Base-by-base conservation (phyloP, 2,329 filamentous ascomycete genomes). In the Colletotrichum lindemuthianum region DNA sequence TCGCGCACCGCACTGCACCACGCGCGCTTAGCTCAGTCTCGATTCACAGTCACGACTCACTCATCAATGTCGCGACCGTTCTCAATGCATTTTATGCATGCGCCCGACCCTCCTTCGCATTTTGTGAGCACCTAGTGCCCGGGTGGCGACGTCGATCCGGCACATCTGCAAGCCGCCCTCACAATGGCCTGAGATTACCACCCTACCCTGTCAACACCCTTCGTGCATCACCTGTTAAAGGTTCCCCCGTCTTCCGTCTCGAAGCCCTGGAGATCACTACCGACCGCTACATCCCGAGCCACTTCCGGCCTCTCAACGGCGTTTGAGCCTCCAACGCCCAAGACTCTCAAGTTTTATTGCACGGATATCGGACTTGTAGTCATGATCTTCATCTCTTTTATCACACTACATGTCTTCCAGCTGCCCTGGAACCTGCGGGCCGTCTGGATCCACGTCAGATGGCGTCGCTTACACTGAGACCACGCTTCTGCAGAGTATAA, bases 101-200 rank as follows among this genome's bases (percentile, higher is more conserved):
- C 33, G 32, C 41, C 41, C 41, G 24, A 16, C 47, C 34, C 41
- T 24, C 36, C 15, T 24, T 53, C 55, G 48, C 47, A 3, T 24
- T 24, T 24, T 51, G 24, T 52, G 15, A 16, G 48, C 49, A 16
- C 33, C 37, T 59, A 49, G 44, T 43, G 45, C 34, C 55, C 41
- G 24, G 50, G 39, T 47, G 45, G 58, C 36, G 39, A 56, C 58
- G 50, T 61, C 57, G 56, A 61, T 65, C 58, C 57, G 51, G 50
- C 57, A 61, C 40, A 24, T 50, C 34, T 24, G 40, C 36, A 34
- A 56, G 56, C 45, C 50, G 57, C 49, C 33, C 57, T 37, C 34
- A 54, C 43, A 16, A 15, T n/a, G 43, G n/a, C n/a, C 8, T 16
- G 13, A 15, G 13, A 41, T 39, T 45, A 32, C 32, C 54, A 51